phyloP scores from a whole-genome alignment of 1,284 basidiomycete genomes.

The Cystobasidium sp. region DNA sequence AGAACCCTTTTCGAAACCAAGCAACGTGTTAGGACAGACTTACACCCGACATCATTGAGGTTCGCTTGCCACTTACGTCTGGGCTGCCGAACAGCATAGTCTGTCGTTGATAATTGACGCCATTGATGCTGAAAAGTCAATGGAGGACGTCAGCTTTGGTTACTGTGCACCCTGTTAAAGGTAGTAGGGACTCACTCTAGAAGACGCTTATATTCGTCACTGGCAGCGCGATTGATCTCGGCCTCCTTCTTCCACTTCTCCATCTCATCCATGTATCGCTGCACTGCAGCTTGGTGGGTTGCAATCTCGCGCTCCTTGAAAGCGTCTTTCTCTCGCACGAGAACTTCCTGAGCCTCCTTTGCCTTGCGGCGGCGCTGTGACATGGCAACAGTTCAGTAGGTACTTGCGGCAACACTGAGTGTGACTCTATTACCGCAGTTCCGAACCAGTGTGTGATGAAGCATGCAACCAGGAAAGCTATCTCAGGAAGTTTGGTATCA shows the following conservation, averaged over 20 bases:
- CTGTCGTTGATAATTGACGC: constrained; percentile 34
- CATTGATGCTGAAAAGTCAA: constrained; percentile 7
- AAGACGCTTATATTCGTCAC: constrained; percentile 41
- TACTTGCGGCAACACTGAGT: background rate
- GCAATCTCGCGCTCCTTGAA: constrained; percentile 40
- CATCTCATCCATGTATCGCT: constrained; percentile 37
- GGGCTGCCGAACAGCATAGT: constrained; percentile 41
- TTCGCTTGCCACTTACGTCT: constrained; percentile 36
- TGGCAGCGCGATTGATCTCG: constrained; percentile 35
- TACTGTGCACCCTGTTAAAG: background rate
- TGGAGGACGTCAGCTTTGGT: background rate
- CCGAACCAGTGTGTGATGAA: constrained; percentile 31
- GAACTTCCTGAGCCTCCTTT: constrained; percentile 31
- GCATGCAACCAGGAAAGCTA: constrained; percentile 15
- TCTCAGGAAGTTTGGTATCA: background rate
- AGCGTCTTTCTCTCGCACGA: constrained; percentile 38
- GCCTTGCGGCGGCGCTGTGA: constrained; percentile 33
- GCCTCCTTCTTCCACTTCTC: constrained; percentile 39
- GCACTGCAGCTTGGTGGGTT: constrained; percentile 28
- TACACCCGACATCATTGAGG: constrained; percentile 24
- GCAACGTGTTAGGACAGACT: background rate
- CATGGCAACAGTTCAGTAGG: background rate
- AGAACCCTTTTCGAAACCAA: background rate
- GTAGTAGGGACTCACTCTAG: constrained; percentile 25
- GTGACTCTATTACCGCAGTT: constrained; percentile 12